Evolutionary conservation across 2,329 filamentous ascomycete species (phyloP).

Genomic region (Hypoxylon sp.): DNA sequence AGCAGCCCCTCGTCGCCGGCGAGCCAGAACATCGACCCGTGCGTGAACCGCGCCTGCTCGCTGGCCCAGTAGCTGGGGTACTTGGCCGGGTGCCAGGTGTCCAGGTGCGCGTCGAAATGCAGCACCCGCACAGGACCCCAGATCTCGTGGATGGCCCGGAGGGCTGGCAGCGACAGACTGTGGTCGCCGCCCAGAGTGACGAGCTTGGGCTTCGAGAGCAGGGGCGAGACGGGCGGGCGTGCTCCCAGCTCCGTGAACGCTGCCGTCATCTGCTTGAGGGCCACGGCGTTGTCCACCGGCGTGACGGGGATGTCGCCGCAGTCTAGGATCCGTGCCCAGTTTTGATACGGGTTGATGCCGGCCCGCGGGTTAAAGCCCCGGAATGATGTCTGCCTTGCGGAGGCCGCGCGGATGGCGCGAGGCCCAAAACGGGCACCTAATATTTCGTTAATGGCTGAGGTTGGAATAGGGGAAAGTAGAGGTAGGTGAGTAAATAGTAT

Average conservation of each 20-base stretch:
- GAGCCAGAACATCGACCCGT: slow-evolving; percentile 94
- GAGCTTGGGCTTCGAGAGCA: slow-evolving; percentile 66
- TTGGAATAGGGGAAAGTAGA: too few relatives aligned
- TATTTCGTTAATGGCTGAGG: background rate
- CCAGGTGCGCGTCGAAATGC: slow-evolving; percentile 84
- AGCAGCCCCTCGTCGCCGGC: slow-evolving; percentile 82
- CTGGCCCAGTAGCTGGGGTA: slow-evolving; percentile 83
- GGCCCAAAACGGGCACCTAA: slow-evolving; percentile 85
- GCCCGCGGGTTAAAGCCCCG: slow-evolving; percentile 88
- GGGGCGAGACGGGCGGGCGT: slow-evolving; percentile 56
- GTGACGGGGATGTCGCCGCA: slow-evolving; percentile 92
- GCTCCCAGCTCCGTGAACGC: slow-evolving; percentile 79
- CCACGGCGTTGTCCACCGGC: slow-evolving; percentile 87
- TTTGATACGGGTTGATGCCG: slow-evolving; percentile 83
- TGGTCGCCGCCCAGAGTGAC: slow-evolving; percentile 83
- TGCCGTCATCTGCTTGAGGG: slow-evolving; percentile 85
- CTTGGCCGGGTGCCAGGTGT: slow-evolving; percentile 87
- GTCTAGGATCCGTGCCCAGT: slow-evolving; percentile 84
- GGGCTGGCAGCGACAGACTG: slow-evolving; percentile 77
- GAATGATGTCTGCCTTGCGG: slow-evolving; percentile 83
- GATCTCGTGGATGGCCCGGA: slow-evolving; percentile 74
- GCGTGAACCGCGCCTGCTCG: slow-evolving; percentile 82
- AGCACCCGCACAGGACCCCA: slow-evolving; percentile 78
- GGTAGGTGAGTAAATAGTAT: background rate
- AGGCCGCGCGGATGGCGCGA: slow-evolving; percentile 87